A percentile compares a stretch with the other conserved stretches of the same genome.
Conservation (phyloP, 345 rosid species). For the Cardamine resedifolia region DNA sequence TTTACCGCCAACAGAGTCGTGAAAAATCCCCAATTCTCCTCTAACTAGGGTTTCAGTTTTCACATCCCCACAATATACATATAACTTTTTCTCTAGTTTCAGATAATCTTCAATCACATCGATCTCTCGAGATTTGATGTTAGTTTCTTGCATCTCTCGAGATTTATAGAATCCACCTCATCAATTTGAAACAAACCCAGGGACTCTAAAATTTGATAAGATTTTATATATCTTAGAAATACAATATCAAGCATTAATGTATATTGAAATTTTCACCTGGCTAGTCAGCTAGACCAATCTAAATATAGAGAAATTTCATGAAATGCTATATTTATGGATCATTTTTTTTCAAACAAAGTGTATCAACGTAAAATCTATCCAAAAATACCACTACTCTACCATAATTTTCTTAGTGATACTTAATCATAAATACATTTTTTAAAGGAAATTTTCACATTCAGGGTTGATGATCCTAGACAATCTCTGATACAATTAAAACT, state of each 20-base stretch:
- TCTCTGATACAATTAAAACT: neutral
- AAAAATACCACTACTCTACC: neutral
- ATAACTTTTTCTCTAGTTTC: neutral
- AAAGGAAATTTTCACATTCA: neutral
- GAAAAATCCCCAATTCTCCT: neutral
- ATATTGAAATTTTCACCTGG: neutral
- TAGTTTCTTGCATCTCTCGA: neutral
- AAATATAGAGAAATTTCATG: neutral
- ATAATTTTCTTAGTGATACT: neutral
- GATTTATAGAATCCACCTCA: neutral
- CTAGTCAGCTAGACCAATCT: neutral
- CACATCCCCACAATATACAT: neutral
- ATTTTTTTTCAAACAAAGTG: neutral
- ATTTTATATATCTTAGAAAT: neutral
- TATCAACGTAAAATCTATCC: neutral
- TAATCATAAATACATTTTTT: neutral
- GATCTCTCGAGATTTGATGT: neutral
- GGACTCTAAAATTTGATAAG: neutral
- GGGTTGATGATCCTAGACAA: neutral
- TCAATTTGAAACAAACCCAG: neutral
- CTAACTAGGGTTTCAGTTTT: conserved; percentile 20
- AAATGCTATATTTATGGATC: neutral
- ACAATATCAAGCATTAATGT: neutral
- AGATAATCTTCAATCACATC: neutral
- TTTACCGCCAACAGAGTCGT: neutral